Evolutionary conservation across 2,329 filamentous ascomycete species (phyloP).

Genomic region (Byssoonygena ceratinophila): DNA sequence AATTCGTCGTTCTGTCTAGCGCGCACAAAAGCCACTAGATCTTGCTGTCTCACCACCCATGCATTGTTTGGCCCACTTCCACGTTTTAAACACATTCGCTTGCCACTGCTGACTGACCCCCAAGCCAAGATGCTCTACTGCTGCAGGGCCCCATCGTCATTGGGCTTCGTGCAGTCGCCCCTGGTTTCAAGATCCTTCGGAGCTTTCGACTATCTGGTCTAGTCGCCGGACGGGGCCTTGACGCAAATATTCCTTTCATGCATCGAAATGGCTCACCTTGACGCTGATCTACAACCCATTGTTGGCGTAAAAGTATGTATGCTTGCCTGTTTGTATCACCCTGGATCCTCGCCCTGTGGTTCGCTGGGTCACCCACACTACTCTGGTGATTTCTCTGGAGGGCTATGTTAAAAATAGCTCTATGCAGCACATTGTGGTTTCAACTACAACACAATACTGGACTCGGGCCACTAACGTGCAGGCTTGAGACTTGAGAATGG

Average conservation of each 20-base stretch:
- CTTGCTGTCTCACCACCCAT: slow-evolving; percentile 1
- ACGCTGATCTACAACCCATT: not conserved
- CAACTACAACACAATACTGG: not conserved
- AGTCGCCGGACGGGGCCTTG: not conserved
- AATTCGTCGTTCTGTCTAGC: not conserved
- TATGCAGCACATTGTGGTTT: slow-evolving; percentile 1
- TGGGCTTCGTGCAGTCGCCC: not conserved
- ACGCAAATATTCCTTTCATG: not conserved
- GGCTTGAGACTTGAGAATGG: not conserved
- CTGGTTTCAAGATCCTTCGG: slow-evolving; percentile 3
- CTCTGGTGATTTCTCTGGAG: too few relatives aligned
- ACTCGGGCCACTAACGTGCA: not conserved
- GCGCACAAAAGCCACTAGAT: not conserved
- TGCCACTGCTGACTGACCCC: not conserved
- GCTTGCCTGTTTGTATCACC: not conserved
- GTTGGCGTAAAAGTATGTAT: not conserved
- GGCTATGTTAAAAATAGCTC: slow-evolving; percentile 7
- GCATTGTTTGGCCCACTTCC: not conserved
- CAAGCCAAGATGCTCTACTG: not conserved
- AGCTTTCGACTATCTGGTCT: not conserved
- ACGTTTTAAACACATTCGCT: slow-evolving; percentile 4
- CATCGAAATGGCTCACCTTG: slow-evolving; percentile 3
- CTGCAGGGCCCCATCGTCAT: not conserved
- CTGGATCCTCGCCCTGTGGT: not conserved
- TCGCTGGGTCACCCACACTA: not conserved